A percentile compares a stretch with the other conserved stretches of the same genome.
These are phyloP conservation scores for Aspergillus novoparasiticus DNA, from an alignment of 2,329 filamentous ascomycete species.

Conservation along the genomic window DNA sequence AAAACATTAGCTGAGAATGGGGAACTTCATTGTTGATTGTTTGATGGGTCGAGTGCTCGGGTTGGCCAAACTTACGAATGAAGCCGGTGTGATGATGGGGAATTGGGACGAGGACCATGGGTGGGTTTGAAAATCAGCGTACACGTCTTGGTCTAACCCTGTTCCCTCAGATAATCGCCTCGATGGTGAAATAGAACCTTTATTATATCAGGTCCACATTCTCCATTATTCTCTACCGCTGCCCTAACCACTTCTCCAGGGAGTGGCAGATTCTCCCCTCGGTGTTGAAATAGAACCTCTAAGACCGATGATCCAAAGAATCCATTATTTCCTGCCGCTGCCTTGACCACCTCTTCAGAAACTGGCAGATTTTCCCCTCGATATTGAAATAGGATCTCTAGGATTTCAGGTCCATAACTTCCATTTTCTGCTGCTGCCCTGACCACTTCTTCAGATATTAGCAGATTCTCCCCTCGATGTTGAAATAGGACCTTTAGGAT, in stretches of 20 bases:
- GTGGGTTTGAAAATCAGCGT: too few relatives aligned
- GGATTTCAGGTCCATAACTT: background rate
- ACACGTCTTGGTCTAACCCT: too few relatives aligned
- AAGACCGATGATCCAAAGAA: fast-evolving
- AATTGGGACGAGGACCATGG: too few relatives aligned
- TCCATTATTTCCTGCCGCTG: background rate
- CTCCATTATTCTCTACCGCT: background rate
- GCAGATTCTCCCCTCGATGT: background rate
- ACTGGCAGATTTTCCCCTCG: background rate
- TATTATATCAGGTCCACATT: fast-evolving
- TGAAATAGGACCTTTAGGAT: background rate
- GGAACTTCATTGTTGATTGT: too few relatives aligned
- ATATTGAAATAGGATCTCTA: background rate
- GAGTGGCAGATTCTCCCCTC: background rate
- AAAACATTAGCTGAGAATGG: too few relatives aligned
- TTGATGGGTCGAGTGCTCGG: too few relatives aligned
- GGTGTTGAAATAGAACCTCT: too few relatives aligned
- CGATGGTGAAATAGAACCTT: fast-evolving
- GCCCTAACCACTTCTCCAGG: background rate
- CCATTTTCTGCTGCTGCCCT: background rate
- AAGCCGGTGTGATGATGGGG: too few relatives aligned
- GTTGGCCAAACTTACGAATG: too few relatives aligned
- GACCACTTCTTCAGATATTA: background rate
- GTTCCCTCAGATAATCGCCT: too few relatives aligned
- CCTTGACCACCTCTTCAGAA: background rate